These are phyloP conservation scores for Penicillium chermesinum DNA, from an alignment of 495 filamentous ascomycete species.

Conservation along the genomic window DNA sequence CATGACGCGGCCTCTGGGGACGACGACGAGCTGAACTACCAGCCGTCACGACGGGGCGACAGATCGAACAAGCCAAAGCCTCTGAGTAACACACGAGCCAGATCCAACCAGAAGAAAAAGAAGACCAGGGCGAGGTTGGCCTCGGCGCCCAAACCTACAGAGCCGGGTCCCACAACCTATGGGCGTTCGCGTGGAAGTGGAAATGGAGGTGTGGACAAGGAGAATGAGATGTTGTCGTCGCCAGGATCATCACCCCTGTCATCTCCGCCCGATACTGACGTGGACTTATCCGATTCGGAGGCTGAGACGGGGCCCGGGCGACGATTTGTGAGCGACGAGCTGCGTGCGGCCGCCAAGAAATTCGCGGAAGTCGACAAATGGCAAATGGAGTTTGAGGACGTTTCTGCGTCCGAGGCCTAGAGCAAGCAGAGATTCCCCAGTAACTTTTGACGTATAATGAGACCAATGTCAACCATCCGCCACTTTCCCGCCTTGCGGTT, in stretches of 20 bases:
- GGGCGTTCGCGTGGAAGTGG: conserved; percentile 10
- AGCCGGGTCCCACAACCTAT: neutral
- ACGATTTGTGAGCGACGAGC: conserved; percentile 32
- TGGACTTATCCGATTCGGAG: conserved; percentile 21
- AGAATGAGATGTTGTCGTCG: conserved; percentile 31
- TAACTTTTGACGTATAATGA: conserved; percentile 3
- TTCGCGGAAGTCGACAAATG: conserved; percentile 67
- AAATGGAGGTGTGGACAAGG: conserved; percentile 22
- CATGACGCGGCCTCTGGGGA: conserved; percentile 27
- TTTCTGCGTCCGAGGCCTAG: conserved; percentile 28
- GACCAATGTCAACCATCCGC: neutral
- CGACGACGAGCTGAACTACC: conserved; percentile 37
- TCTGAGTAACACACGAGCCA: conserved; percentile 8
- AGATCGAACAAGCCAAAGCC: conserved; percentile 15
- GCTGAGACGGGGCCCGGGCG: conserved; percentile 10
- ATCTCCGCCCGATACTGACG: conserved; percentile 34
- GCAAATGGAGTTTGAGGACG: conserved; percentile 69
- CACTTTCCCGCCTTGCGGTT: neutral
- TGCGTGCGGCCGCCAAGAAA: conserved; percentile 42
- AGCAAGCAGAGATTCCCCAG: neutral
- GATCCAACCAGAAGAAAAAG: conserved; percentile 9
- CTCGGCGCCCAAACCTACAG: conserved; percentile 3
- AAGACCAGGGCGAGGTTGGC: conserved; percentile 6
- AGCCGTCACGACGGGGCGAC: conserved; percentile 17
- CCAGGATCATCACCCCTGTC: conserved; percentile 38